These are phyloP conservation scores for Protea cynaroides DNA, from an alignment of 164 flowering plant species.

Conservation along the genomic window DNA sequence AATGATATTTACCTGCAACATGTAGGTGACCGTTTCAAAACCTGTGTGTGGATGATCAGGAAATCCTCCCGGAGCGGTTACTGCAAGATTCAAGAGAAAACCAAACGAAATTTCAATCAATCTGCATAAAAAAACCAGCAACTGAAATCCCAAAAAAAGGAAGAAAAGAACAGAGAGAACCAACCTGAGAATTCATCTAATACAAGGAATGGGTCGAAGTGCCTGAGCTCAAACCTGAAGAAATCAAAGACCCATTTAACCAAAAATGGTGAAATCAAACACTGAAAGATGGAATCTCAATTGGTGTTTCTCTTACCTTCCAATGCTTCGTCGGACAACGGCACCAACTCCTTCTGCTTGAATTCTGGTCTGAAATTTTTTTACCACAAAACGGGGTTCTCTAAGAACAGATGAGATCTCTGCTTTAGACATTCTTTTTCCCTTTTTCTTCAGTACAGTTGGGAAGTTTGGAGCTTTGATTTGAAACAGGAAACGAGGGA, in stretches of 20 bases:
- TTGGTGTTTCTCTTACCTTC: constrained; percentile 31
- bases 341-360: constrained; percentile 71
- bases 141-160: not conserved
- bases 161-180: not conserved
- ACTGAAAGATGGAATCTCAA: not conserved
- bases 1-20: constrained; percentile 62
- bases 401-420: constrained; percentile 11
- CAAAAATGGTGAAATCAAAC: constrained; percentile 14
- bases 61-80: constrained; percentile 80
- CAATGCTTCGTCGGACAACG: constrained; percentile 70
- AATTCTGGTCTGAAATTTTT: constrained; percentile 52
- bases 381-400: constrained; percentile 36
- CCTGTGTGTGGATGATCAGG: constrained; percentile 99
- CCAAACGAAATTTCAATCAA: not conserved
- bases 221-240: constrained; percentile 66
- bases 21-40: constrained; percentile 90
- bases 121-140: not conserved
- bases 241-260: constrained; percentile 11
- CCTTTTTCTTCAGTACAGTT: not conserved
- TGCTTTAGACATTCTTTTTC: constrained; percentile 20
- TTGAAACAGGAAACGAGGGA: not conserved
- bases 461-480: not conserved
- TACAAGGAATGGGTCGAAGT: constrained; percentile 80
- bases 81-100: constrained; percentile 34
- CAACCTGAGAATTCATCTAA: constrained; percentile 84